phyloP scores from a whole-genome alignment of 495 filamentous ascomycete genomes.

The Xylaria grammica region DNA sequence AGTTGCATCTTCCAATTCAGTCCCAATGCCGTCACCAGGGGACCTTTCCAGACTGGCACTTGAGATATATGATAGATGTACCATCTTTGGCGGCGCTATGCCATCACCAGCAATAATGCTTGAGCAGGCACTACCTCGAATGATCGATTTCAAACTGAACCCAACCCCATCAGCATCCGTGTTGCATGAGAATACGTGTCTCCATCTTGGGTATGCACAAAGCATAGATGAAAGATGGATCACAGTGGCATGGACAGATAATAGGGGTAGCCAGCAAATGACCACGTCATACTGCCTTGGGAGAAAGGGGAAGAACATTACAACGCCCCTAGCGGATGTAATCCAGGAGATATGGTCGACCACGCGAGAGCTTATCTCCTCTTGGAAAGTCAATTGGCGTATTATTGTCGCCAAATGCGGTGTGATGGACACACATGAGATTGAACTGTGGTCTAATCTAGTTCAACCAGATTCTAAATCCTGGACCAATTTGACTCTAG shows the following conservation, averaged over 20 bases:
- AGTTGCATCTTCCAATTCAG: conserved; percentile 66
- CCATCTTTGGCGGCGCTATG: conserved; percentile 54
- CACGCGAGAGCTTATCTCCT: conserved; percentile 76
- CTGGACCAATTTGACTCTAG: conserved; percentile 61
- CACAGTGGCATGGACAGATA: conserved; percentile 91
- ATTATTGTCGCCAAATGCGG: conserved; percentile 77
- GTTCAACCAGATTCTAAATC: conserved; percentile 48
- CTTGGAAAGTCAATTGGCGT: conserved; percentile 76
- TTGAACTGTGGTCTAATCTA: conserved; percentile 62
- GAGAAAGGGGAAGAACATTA: conserved; percentile 61
- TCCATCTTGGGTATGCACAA: conserved; percentile 86
- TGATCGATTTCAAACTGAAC: conserved; percentile 79
- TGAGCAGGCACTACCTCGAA: conserved; percentile 70
- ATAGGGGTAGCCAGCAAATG: conserved; percentile 74
- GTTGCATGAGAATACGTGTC: conserved; percentile 78
- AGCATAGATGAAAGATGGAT: conserved; percentile 87
- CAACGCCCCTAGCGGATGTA: conserved; percentile 65
- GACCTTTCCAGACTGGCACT: conserved; percentile 73
- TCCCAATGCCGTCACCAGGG: conserved; percentile 70
- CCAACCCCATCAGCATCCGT: conserved; percentile 70
- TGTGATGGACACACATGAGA: conserved; percentile 74
- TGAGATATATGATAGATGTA: conserved; percentile 88
- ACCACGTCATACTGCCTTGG: conserved; percentile 80
- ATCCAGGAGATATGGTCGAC: conserved; percentile 84
- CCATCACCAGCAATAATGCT: conserved; percentile 73